These are phyloP conservation scores for Scheffersomyces ergatensis DNA, from an alignment of 805 yeast species.

Conservation along the genomic window DNA sequence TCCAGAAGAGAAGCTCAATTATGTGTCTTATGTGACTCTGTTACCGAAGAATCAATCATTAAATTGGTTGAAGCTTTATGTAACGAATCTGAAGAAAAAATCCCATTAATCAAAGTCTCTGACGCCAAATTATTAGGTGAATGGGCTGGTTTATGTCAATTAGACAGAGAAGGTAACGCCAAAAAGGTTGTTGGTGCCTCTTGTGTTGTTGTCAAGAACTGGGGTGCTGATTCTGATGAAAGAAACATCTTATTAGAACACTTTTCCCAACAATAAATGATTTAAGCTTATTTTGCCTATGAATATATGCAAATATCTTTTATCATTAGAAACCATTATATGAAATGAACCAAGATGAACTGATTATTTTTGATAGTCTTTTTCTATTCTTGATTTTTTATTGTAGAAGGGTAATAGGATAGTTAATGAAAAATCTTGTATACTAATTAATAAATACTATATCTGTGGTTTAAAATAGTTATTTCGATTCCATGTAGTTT, in stretches of 20 bases:
- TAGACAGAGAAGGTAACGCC: constrained; percentile 99
- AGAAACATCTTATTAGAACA: constrained; percentile 94
- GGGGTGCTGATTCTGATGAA: constrained; percentile 99
- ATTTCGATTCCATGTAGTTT: too few relatives aligned
- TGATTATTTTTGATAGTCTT: too few relatives aligned
- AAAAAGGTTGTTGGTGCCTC: constrained; percentile 99
- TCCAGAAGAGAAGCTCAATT: constrained; percentile 97
- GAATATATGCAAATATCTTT: too few relatives aligned
- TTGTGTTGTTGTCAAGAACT: constrained; percentile 98
- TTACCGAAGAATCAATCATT: constrained; percentile 94
- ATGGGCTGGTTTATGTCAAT: constrained; percentile 99
- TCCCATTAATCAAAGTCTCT: constrained; percentile 98
- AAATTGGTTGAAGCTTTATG: constrained; percentile 99
- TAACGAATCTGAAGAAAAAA: constrained; percentile 94
- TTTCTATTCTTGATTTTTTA: background rate
- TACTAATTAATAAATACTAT: background rate
- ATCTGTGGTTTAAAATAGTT: background rate
- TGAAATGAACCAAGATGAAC: too few relatives aligned
- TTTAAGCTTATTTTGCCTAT: too few relatives aligned
- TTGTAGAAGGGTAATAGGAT: background rate
- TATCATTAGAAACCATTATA: background rate
- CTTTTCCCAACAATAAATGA: constrained; percentile 80
- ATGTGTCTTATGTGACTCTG: constrained; percentile 96
- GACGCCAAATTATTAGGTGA: constrained; percentile 99
- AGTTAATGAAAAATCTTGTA: background rate